phyloP scores from a whole-genome alignment of 1,284 basidiomycete genomes.

The Fistulina hepatica region DNA sequence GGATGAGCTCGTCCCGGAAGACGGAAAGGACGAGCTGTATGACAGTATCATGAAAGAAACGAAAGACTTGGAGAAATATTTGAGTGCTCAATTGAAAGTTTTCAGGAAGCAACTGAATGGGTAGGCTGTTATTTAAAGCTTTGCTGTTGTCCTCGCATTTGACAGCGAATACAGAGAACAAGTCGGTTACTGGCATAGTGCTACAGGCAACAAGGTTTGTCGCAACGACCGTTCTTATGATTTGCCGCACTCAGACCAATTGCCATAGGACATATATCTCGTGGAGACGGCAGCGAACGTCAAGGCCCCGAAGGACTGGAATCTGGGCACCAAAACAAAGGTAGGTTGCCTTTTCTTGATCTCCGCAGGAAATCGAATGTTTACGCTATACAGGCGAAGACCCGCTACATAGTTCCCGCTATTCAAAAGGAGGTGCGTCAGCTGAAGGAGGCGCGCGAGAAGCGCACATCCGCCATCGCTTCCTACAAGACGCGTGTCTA shows the following conservation, averaged over 20 bases:
- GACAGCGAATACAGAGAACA: constrained; percentile 31
- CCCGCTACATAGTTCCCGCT: constrained; percentile 69
- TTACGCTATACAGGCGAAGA: constrained; percentile 38
- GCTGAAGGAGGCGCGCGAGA: constrained; percentile 89
- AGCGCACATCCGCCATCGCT: constrained; percentile 66
- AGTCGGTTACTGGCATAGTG: constrained; percentile 76
- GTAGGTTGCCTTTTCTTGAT: constrained; percentile 26
- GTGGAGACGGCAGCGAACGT: constrained; percentile 57
- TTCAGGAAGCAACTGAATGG: constrained; percentile 47
- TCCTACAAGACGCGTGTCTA: constrained; percentile 75
- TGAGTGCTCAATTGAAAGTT: constrained; percentile 57
- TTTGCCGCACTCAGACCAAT: constrained; percentile 4
- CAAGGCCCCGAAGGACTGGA: constrained; percentile 74
- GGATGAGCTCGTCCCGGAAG: constrained; percentile 62
- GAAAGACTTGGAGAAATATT: constrained; percentile 49
- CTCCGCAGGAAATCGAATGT: constrained; percentile 8
- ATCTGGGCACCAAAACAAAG: constrained; percentile 74
- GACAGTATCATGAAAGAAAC: constrained; percentile 71
- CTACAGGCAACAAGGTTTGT: constrained; percentile 64
- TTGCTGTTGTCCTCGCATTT: constrained; percentile 5
- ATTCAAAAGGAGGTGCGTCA: constrained; percentile 62
- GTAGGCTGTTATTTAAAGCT: constrained; percentile 25
- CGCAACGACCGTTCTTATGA: background rate
- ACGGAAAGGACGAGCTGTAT: constrained; percentile 78
- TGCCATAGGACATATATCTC: constrained; percentile 72